Evolutionary conservation across 192 early-diverging fungal species (phyloP).

Genomic region (Pilobolus umbonatus): DNA sequence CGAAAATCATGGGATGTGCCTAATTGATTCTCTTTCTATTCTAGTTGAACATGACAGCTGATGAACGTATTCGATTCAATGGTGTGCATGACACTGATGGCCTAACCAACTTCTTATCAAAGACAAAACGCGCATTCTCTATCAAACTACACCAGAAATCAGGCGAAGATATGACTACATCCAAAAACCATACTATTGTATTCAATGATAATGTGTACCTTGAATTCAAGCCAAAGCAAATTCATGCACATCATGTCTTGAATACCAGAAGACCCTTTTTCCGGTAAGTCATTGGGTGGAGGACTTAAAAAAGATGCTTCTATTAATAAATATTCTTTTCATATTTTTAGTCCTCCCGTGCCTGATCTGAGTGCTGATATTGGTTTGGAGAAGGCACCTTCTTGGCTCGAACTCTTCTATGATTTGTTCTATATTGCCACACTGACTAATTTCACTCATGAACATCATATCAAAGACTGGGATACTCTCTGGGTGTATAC

Average conservation of each 20-base stretch:
- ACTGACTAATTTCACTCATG: conserved; percentile 44
- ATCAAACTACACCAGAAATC: conserved; percentile 34
- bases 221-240: conserved; percentile 26
- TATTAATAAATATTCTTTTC: neutral
- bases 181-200: conserved; percentile 19
- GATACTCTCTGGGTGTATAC: conserved; percentile 36
- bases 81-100: conserved; percentile 29
- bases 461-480: conserved; percentile 39
- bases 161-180: conserved; percentile 3
- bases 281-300: neutral
- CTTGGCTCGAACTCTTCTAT: conserved; percentile 42
- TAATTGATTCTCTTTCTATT: too few relatives aligned
- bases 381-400: conserved; percentile 34
- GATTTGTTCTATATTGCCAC: conserved; percentile 48
- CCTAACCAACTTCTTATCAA: conserved; percentile 26
- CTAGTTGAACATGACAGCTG: conserved; percentile 20
- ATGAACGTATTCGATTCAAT: conserved; percentile 27
- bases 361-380: conserved; percentile 36
- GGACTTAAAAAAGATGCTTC: too few relatives aligned
- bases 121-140: conserved; percentile 24
- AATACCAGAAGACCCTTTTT: conserved; percentile 28
- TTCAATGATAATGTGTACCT: conserved; percentile 29
- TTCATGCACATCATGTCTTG: conserved; percentile 4
- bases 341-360: conserved; percentile 19
- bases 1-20: neutral